phyloP scores from a whole-genome alignment of 305 asterid species.

The Fraxinus baroniana region DNA sequence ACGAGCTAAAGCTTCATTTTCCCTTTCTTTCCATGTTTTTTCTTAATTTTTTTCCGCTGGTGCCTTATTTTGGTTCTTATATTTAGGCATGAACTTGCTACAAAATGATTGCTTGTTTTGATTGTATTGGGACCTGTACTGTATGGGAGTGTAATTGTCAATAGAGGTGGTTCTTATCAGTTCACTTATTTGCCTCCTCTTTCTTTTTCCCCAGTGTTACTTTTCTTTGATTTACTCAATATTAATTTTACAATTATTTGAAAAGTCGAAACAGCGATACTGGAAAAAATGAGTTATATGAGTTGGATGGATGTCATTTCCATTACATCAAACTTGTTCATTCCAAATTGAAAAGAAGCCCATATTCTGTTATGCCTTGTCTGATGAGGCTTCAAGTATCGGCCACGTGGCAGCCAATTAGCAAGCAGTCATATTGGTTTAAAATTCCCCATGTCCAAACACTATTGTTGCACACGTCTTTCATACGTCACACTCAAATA shows the following conservation, averaged over 20 bases:
- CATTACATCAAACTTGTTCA: conserved; percentile 22
- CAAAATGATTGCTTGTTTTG: background rate
- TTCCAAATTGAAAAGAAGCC: conserved; percentile 4
- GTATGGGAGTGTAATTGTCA: background rate
- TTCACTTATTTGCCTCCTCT: background rate
- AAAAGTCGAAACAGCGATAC: background rate
- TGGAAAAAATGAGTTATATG: background rate
- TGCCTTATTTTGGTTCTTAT: background rate
- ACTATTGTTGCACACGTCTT: no score
- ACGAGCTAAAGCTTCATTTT: background rate
- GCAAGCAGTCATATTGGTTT: no score
- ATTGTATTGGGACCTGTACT: background rate
- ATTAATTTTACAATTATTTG: background rate
- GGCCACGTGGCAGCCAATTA: no score
- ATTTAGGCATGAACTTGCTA: background rate
- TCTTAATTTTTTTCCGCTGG: background rate
- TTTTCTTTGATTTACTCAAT: background rate
- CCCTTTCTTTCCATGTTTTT: background rate
- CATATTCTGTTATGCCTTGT: background rate
- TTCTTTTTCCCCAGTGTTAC: background rate
- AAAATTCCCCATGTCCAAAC: no score
- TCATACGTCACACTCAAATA: no score
- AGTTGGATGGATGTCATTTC: conserved; percentile 25
- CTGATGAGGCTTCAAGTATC: no score
- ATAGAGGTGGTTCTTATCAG: background rate